Base-by-base conservation (phyloP, 768 basidiomycete species). In the Lanmaoa rubissima region DNA sequence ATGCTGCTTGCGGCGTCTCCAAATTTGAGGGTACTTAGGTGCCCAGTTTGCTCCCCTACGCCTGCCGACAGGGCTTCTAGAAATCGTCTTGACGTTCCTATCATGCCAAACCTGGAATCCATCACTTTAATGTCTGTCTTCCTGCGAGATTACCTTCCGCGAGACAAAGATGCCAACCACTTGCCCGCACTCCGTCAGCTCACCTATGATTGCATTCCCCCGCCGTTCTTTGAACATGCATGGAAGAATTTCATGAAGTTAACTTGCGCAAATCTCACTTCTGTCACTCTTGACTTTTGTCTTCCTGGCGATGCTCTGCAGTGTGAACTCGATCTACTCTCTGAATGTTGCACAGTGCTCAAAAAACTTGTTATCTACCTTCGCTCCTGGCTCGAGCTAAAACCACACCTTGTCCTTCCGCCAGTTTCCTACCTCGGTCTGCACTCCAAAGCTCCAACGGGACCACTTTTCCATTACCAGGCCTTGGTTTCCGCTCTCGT, bases 131-230 rank as follows among this genome's bases (percentile, higher is more conserved):
- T 56, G 58, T 71, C 68, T 19, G 58, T 69, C 53, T 69, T 69
- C 41, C 39, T 69, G 21, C 67, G 65, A 16, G 69, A 69, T 55
- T 71, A 69, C 35, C 68, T 71, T 39, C 69, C 67, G 2, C 58
- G 63, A 39, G 52, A 71, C 39, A 69, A 65, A 39, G 55, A 63
- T 34, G 58, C 54, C 39, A 71, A 71, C 44, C 65, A 62, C 34
- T 52, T 71, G 38, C 68, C 69, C 34, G 65, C 69, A 31, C 68
- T 71, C 39, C 63, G 69, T 36, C 64, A 67, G 40, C 68, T 71
- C 32, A 67, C 63, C 12, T 69, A 71, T n/a, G 69, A 69, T 38
- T 69, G 69, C 44, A 69, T 67, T 24, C 69, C 69, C 5, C 69
- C 65, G 2, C 67, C 68, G 19, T 69, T 69, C 48, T 62, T 66